phyloP scores from a whole-genome alignment of 2,329 filamentous ascomycete species.

The Pezicula rhizophila region DNA sequence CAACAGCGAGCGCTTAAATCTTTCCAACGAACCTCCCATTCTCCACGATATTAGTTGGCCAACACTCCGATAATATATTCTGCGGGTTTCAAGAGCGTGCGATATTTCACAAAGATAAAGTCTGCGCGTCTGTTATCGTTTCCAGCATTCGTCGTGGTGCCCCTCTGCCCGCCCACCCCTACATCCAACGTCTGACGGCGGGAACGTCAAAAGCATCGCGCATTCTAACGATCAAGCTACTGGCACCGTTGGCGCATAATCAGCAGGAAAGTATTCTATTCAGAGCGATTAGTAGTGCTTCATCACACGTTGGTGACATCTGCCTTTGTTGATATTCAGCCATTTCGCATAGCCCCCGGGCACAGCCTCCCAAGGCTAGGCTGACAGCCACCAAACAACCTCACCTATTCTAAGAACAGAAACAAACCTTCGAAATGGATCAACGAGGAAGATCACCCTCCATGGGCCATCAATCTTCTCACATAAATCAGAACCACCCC shows the following conservation, averaged over 20 bases:
- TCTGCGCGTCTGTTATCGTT: too few species aligned
- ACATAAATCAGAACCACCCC: conserved; percentile 66
- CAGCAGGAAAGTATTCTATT: not conserved
- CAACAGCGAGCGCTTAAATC: too few species aligned
- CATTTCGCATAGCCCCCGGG: conserved; percentile 24
- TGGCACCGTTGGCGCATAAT: not conserved
- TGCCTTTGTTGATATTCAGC: conserved; percentile 12
- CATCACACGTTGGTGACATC: not conserved
- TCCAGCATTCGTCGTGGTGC: too few species aligned
- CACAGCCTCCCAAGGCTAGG: conserved; percentile 24
- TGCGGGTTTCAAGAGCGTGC: too few species aligned
- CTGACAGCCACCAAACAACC: conserved; percentile 18
- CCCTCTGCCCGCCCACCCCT: too few species aligned
- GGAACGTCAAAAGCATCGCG: too few species aligned
- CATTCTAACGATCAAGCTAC: too few species aligned
- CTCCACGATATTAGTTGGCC: too few species aligned
- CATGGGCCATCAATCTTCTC: conserved; percentile 46
- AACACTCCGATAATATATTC: too few species aligned
- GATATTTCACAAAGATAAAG: too few species aligned
- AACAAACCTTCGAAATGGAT: conserved; percentile 40
- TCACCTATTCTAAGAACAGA: conserved; percentile 29
- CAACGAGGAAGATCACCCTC: conserved; percentile 58
- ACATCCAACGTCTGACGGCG: too few species aligned
- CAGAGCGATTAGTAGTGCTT: not conserved
- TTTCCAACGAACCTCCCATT: too few species aligned